phyloP scores from a whole-genome alignment of 208 protist species.

The Acanthamoeba triangularis region DNA sequence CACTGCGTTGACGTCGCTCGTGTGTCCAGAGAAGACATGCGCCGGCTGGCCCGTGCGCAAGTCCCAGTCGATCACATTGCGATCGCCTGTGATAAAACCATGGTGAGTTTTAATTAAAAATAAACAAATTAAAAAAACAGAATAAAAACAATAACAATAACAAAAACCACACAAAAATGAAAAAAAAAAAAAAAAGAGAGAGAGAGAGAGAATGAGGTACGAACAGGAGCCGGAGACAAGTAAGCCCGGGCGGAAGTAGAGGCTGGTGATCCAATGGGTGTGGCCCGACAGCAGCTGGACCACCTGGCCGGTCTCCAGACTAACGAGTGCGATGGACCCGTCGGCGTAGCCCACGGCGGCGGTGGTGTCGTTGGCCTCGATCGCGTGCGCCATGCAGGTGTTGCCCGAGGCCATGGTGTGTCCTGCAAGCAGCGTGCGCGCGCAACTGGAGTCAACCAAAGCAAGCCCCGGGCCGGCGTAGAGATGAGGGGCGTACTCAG shows the following conservation, averaged over 20 bases:
- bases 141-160: neutral
- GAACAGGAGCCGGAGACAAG: constrained; percentile 17
- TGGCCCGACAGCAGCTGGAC: neutral
- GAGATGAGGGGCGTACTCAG: neutral
- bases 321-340: neutral
- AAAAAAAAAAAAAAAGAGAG: neutral
- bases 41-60: neutral
- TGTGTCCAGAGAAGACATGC: neutral
- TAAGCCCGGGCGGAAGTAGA: neutral
- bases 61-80: constrained; percentile 7
- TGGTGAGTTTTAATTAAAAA: no score
- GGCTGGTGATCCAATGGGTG: neutral
- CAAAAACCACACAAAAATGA: no score
- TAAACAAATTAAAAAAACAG: neutral
- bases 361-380: neutral
- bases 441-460: neutral
- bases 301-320: neutral
- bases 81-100: no score
- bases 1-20: neutral
- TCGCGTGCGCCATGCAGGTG: neutral
- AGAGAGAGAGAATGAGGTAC: no score
- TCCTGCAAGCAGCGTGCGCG: no score
- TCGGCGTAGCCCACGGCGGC: neutral
- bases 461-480: neutral
- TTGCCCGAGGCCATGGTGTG: neutral